These are phyloP conservation scores for Helicocarpus griseus DNA, from an alignment of 2,329 filamentous ascomycete species.

Conservation along the genomic window DNA sequence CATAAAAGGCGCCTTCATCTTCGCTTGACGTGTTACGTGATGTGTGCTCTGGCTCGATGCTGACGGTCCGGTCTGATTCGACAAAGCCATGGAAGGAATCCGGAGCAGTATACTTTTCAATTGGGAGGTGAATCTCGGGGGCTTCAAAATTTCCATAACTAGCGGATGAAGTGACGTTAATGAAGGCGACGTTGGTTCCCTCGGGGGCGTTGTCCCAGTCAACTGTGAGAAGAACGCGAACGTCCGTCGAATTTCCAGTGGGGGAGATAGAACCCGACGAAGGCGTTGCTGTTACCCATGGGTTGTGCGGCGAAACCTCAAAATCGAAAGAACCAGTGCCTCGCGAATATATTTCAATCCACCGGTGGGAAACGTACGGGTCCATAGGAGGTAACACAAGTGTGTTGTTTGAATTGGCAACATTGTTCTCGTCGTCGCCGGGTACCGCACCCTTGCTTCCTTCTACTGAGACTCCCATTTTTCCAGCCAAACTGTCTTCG, in stretches of 20 bases:
- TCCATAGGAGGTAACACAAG: constrained; percentile 49
- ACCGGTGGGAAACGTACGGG: constrained; percentile 49
- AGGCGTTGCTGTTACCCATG: constrained; percentile 46
- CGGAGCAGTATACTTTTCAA: constrained; percentile 42
- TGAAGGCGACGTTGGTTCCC: constrained; percentile 21
- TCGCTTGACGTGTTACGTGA: constrained; percentile 16
- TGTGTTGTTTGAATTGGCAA: constrained; percentile 39
- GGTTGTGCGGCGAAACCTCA: constrained; percentile 37
- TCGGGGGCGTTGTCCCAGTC: constrained; percentile 45
- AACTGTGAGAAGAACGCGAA: constrained; percentile 45
- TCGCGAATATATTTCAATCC: constrained; percentile 55
- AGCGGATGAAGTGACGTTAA: constrained; percentile 19
- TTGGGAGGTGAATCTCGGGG: constrained; percentile 44
- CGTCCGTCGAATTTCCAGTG: constrained; percentile 35
- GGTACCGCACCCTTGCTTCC: constrained; percentile 57
- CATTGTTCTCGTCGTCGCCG: constrained; percentile 55
- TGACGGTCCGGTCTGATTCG: constrained; percentile 44
- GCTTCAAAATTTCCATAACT: constrained; percentile 23
- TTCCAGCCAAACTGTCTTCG: constrained; percentile 50
- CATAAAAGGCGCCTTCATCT: constrained; percentile 41
- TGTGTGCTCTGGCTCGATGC: constrained; percentile 27
- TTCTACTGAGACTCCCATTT: constrained; percentile 55
- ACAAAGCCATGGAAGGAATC: constrained; percentile 51
- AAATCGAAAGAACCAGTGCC: constrained; percentile 47
- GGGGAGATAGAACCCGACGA: constrained; percentile 41